phyloP scores from a whole-genome alignment of 2,329 filamentous ascomycete species.

The Pseudocercospora cruenta region DNA sequence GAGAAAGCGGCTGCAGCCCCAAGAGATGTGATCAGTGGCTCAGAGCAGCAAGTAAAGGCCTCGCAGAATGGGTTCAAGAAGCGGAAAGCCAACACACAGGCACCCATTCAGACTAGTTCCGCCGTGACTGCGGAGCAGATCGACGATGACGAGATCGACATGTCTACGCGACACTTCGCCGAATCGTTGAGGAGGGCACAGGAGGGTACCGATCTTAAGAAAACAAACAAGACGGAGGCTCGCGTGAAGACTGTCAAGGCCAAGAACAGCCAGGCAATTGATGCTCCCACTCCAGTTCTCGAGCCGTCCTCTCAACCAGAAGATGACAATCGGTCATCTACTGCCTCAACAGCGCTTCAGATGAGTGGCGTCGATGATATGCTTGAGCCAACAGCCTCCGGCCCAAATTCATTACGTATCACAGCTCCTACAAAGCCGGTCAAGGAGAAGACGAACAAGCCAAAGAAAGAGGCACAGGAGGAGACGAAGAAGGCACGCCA shows the following conservation, averaged over 20 bases:
- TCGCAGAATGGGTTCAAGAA: constrained; percentile 36
- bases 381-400: constrained; percentile 73
- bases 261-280: constrained; percentile 44
- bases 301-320: constrained; percentile 73
- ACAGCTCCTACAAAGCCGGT: constrained; percentile 65
- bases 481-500: constrained; percentile 96
- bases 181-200: constrained; percentile 71
- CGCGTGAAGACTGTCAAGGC: constrained; percentile 55
- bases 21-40: background rate
- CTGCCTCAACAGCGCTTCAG: constrained; percentile 63
- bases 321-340: constrained; percentile 76
- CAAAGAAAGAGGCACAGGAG: constrained; percentile 60
- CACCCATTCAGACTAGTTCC: constrained; percentile 16
- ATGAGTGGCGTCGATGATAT: constrained; percentile 83
- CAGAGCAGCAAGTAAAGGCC: background rate
- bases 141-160: constrained; percentile 60
- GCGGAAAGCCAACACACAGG: constrained; percentile 37
- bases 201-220: constrained; percentile 66
- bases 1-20: constrained; percentile 14
- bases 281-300: constrained; percentile 45
- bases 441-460: constrained; percentile 61
- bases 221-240: constrained; percentile 61
- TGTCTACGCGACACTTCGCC: constrained; percentile 76
- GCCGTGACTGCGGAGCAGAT: constrained; percentile 38
- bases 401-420: constrained; percentile 76